A percentile compares a stretch with the other conserved stretches of the same genome.
These are phyloP conservation scores for Orychophragmus violaceus DNA, from an alignment of 345 rosid species.

Conservation along the genomic window DNA sequence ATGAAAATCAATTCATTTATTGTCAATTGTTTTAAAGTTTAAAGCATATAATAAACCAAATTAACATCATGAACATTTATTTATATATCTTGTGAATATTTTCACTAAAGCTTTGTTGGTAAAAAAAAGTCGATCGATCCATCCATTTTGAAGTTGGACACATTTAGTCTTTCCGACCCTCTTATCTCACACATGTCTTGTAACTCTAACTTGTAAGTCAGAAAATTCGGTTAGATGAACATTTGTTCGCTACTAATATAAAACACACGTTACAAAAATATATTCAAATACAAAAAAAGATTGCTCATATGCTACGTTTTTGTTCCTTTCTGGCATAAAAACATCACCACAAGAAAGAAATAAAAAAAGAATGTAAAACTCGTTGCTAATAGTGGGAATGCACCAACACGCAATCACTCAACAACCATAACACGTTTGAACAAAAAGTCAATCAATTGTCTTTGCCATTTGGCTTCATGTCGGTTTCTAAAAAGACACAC, in stretches of 20 bases:
- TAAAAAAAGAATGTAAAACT: neutral
- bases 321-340: neutral
- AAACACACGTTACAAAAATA: conserved; percentile 1
- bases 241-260: neutral
- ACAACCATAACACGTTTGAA: conserved; percentile 32
- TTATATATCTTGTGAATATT: neutral
- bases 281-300: neutral
- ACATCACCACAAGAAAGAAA: neutral
- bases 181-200: neutral
- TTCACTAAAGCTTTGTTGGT: neutral
- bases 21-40: no score
- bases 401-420: conserved; percentile 29
- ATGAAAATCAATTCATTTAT: no score
- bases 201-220: no score
- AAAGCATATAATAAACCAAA: no score
- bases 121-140: neutral
- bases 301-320: conserved; percentile 15
- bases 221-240: neutral
- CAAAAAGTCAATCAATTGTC: conserved; percentile 14
- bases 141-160: neutral
- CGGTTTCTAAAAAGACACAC: conserved; percentile 19
- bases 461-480: conserved; percentile 29
- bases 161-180: neutral
- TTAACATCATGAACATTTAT: neutral
- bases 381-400: conserved; percentile 16